Conservation (phyloP, 2,329 filamentous ascomycete genomes). For the Lecanicillium sp. region DNA sequence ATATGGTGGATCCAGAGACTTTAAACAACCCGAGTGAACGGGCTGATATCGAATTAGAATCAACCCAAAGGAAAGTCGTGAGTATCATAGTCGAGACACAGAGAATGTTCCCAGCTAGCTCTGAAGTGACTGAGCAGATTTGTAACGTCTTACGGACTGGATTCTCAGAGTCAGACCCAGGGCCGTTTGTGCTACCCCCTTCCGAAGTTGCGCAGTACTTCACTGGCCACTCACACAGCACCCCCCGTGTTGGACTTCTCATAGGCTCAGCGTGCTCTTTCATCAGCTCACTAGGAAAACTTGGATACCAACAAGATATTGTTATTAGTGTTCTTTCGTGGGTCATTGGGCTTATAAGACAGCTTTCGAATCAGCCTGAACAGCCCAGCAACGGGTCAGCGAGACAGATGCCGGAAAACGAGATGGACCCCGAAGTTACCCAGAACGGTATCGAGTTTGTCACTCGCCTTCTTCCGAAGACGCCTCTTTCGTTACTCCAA, state of each 20-base stretch:
- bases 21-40: constrained; percentile 21
- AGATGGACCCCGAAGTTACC: constrained; percentile 64
- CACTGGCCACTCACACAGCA: constrained; percentile 47
- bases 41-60: constrained; percentile 13
- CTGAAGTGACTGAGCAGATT: constrained; percentile 63
- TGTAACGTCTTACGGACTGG: constrained; percentile 66
- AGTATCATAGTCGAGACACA: constrained; percentile 39
- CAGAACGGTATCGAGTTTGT: constrained; percentile 69
- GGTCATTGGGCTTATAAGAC: constrained; percentile 52
- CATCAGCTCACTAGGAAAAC: constrained; percentile 46
- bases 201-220: constrained; percentile 60
- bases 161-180: constrained; percentile 65
- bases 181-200: constrained; percentile 68
- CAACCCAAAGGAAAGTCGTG: constrained; percentile 38
- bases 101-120: constrained; percentile 44
- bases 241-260: constrained; percentile 58
- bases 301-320: constrained; percentile 35
- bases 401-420: constrained; percentile 32
- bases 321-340: constrained; percentile 49
- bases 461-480: constrained; percentile 52
- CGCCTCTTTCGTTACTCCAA: constrained; percentile 51
- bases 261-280: constrained; percentile 67
- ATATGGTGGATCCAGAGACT: constrained; percentile 59
- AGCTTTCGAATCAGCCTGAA: constrained; percentile 35
- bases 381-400: neutral